These are phyloP conservation scores for Corymbia calophylla DNA, from an alignment of 441 rosid species.

Conservation along the genomic window DNA sequence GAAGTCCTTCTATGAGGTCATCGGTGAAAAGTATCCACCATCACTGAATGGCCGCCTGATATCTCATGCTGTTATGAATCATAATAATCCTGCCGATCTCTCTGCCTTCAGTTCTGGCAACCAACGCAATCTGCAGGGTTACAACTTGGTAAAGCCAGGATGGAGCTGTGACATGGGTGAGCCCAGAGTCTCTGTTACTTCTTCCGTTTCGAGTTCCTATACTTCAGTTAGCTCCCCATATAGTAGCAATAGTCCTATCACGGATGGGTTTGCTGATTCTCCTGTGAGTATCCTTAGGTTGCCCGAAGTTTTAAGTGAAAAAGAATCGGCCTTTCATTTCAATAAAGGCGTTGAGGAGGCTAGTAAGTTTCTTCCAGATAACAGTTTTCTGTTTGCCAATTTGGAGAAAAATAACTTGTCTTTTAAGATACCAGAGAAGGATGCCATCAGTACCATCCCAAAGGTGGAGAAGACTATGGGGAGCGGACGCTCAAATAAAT, in stretches of 20 bases:
- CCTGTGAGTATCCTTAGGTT: conserved; percentile 24
- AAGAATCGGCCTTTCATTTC: conserved; percentile 22
- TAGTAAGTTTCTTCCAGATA: conserved; percentile 31
- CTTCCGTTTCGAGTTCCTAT: conserved; percentile 20
- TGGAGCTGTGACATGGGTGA: conserved; percentile 16
- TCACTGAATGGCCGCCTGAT: background rate
- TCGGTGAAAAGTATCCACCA: conserved; percentile 33
- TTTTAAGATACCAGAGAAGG: conserved; percentile 14
- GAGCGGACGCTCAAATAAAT: background rate
- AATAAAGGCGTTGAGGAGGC: conserved; percentile 37
- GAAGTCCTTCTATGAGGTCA: conserved; percentile 32
- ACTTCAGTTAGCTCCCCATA: conserved; percentile 23
- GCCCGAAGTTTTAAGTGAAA: conserved; percentile 24
- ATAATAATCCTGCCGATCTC: conserved; percentile 5
- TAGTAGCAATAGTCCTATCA: conserved; percentile 8
- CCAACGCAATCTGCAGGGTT: background rate
- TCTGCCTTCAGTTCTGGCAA: conserved; percentile 1
- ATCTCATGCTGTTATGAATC: background rate
- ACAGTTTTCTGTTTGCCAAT: conserved; percentile 4
- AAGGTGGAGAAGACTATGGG: conserved; percentile 2
- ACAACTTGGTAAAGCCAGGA: conserved; percentile 6
- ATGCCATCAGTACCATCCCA: conserved; percentile 2
- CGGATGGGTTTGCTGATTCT: conserved; percentile 26
- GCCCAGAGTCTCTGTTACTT: background rate
- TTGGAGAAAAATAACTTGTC: conserved; percentile 13